A percentile compares a stretch with the other conserved stretches of the same genome.
These are phyloP conservation scores for Wickerhamomyces chaumierensis DNA, from an alignment of 805 yeast genomes.

Conservation along the genomic window DNA sequence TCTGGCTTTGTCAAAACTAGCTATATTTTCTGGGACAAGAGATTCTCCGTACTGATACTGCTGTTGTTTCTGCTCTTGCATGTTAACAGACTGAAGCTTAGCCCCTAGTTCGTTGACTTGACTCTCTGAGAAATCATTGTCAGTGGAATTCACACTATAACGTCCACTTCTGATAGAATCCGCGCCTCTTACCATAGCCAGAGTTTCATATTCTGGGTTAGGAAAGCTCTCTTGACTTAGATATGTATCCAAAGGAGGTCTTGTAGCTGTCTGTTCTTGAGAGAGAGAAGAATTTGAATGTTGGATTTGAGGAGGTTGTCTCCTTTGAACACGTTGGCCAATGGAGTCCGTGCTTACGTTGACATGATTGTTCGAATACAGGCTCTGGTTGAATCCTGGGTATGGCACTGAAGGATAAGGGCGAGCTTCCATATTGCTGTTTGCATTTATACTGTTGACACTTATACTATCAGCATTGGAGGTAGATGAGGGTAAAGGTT, in stretches of 20 bases:
- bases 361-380: background rate
- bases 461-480: background rate
- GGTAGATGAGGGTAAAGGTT: background rate
- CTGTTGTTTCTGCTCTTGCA: background rate
- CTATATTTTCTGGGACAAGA: slow-evolving; percentile 17
- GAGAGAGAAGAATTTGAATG: too few species aligned
- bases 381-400: slow-evolving; percentile 8
- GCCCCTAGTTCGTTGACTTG: slow-evolving; percentile 6
- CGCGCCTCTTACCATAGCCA: background rate
- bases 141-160: background rate
- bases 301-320: slow-evolving; percentile 3
- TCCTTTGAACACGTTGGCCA: slow-evolving; percentile 4
- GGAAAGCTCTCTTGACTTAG: slow-evolving; percentile 1
- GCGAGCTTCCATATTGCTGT: background rate
- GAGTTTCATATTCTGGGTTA: background rate
- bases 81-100: background rate
- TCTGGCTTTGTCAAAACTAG: slow-evolving; percentile 20
- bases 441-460: too few species aligned
- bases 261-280: slow-evolving; percentile 1
- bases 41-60: too few species aligned
- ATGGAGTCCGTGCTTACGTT: slow-evolving; percentile 11
- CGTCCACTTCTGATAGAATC: background rate
- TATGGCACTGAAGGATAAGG: slow-evolving; percentile 12
- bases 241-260: background rate
- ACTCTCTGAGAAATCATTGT: slow-evolving; percentile 11